Evolutionary conservation across 1,284 basidiomycete genomes (phyloP).

Genomic region (Ceratorhiza oryzae-sativae): DNA sequence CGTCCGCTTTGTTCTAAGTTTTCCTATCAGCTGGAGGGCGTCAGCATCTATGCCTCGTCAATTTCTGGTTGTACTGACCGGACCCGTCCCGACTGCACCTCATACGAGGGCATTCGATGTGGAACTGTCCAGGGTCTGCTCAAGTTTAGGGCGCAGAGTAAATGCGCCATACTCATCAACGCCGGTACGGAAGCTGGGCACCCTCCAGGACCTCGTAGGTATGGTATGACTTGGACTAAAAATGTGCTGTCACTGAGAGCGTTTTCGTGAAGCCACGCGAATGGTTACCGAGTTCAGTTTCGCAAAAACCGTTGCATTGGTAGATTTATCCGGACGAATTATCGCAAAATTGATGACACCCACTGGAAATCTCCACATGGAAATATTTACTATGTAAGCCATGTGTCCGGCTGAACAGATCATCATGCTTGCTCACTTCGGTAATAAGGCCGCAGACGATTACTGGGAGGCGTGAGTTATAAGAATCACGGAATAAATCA

Average conservation of each 20-base stretch:
- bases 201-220: slow-evolving; percentile 17
- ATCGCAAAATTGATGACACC: slow-evolving; percentile 6
- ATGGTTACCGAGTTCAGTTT: slow-evolving; percentile 38
- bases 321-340: slow-evolving; percentile 25
- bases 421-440: not conserved
- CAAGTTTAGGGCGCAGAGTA: slow-evolving; percentile 22
- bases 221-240: not conserved
- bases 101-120: slow-evolving; percentile 33
- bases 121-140: slow-evolving; percentile 35
- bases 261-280: slow-evolving; percentile 2
- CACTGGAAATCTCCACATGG: slow-evolving; percentile 15
- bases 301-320: slow-evolving; percentile 10
- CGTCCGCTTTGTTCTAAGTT: slow-evolving; percentile 33
- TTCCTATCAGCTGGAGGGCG: slow-evolving; percentile 5
- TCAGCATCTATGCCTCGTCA: slow-evolving; percentile 13
- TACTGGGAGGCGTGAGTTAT: slow-evolving; percentile 39
- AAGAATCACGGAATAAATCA: too few relatives aligned
- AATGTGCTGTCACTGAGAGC: not conserved
- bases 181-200: slow-evolving; percentile 39
- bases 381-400: slow-evolving; percentile 34
- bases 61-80: slow-evolving; percentile 27
- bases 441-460: slow-evolving; percentile 7
- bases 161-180: slow-evolving; percentile 30
- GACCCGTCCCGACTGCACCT: slow-evolving; percentile 32
- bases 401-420: not conserved